phyloP scores from a whole-genome alignment of 2,329 filamentous ascomycete species.

The Davidsoniella australis region DNA sequence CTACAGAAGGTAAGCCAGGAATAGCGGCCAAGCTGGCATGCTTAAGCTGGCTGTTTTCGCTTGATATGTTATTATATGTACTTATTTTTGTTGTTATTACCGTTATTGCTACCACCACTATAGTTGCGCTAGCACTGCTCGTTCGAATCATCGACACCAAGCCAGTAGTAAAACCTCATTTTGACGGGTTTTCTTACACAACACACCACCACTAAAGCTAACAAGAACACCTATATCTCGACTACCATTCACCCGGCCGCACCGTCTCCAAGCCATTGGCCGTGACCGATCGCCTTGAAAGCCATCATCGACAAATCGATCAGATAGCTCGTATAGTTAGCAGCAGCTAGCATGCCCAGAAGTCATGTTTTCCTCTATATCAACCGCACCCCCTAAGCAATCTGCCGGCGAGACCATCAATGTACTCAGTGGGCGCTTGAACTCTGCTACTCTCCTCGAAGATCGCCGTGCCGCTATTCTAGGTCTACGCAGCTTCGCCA shows the following conservation, averaged over 20 bases:
- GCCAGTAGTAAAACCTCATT: too few relatives aligned
- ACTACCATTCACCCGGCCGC: neutral
- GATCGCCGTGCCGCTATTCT: slow-evolving; percentile 87
- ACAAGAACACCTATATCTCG: too few relatives aligned
- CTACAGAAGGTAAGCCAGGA: neutral
- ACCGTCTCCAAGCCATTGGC: neutral
- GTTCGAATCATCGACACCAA: too few relatives aligned
- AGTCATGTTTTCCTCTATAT: slow-evolving; percentile 31
- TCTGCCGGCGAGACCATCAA: slow-evolving; percentile 89
- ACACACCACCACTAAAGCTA: too few relatives aligned
- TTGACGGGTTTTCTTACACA: too few relatives aligned
- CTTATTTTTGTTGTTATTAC: too few relatives aligned
- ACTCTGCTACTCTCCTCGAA: slow-evolving; percentile 80
- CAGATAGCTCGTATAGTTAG: neutral
- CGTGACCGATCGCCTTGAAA: neutral
- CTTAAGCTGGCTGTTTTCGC: too few relatives aligned
- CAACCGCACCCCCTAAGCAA: slow-evolving; percentile 76
- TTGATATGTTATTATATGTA: too few relatives aligned
- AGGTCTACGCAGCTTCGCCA: slow-evolving; percentile 86
- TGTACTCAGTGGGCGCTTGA: slow-evolving; percentile 69
- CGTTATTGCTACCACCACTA: too few relatives aligned
- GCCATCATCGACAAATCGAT: too few relatives aligned
- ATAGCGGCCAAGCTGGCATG: too few relatives aligned
- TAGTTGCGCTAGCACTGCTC: too few relatives aligned
- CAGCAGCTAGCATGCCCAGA: slow-evolving; percentile 28